Evolutionary conservation across 768 basidiomycete genomes (phyloP), one percentile per base, ranked within the genome.

Genomic region (Collybia sordida): DNA sequence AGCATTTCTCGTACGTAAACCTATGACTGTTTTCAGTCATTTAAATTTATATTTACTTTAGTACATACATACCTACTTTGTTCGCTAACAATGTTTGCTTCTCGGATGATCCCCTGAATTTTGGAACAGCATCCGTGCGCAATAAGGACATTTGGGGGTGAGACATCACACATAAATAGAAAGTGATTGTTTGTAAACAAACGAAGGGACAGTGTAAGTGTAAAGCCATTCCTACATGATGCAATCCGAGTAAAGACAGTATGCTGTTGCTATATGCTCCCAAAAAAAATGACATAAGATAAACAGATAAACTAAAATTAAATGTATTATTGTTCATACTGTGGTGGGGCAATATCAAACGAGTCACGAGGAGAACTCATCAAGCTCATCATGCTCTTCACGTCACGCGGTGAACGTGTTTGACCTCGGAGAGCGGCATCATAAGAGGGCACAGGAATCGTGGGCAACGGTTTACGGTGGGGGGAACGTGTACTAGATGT

Each of bases 361-460:
- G 21, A 11, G 19, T 38, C 17, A 31, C 14, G 31, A 12, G 31
- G 31, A 11, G 31, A 31, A 12, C 9, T 31, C 31, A 12, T 31
- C 40, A 42, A 27, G 23, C 21, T 44, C 36, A 23, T 42, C 34
- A 55, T 38, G n/a, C 41, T 18, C 18, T 50, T 53, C 22, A 48
- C 24, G 14, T 52, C 49, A 12, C 50, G 52, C 2, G 48, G 45
- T n/a, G 37, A 40, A 27, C 48, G 23, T 17, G 47, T 42, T 15
- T 47, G 47, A 17, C 50, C 38, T 23, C 37, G 52, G 22, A 56
- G 31, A 6, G 55, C 55, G 21, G 50, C 49, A 17, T 54, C 42
- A 31, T 59, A 56, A 2, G 58, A 52, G 2, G 58, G 58, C 6
- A 54, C 45, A 18, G 58, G 58, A 27, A 59, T 53, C 4, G 28